Conservation (phyloP, 805 yeast genomes). For the Saccharomycopsis synnaedendra region DNA sequence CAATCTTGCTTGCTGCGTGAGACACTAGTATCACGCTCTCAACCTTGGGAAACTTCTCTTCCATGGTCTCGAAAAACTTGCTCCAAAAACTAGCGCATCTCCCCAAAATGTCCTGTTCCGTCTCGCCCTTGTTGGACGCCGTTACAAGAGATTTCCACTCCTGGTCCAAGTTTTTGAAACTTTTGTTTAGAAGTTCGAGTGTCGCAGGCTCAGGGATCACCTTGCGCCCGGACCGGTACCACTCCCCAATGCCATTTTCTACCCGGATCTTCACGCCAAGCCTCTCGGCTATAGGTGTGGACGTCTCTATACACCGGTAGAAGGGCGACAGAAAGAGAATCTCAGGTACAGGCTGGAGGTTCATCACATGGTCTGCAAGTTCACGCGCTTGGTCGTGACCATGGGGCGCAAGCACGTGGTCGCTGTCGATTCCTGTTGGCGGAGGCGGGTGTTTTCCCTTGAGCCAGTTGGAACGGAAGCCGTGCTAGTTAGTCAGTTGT, state of each 20-base stretch:
- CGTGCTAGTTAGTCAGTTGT: constrained; percentile 39
- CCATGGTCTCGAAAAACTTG: constrained; percentile 46
- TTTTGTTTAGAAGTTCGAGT: constrained; percentile 32
- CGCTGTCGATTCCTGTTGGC: constrained; percentile 87
- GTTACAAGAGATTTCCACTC: constrained; percentile 44
- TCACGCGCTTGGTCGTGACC: constrained; percentile 85
- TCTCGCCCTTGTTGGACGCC: constrained; percentile 64
- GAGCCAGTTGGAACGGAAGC: constrained; percentile 63
- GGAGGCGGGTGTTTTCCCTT: constrained; percentile 60
- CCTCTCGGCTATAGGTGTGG: constrained; percentile 51
- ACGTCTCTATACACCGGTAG: constrained; percentile 80
- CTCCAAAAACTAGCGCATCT: constrained; percentile 49
- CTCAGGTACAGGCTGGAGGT: constrained; percentile 37
- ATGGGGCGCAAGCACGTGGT: constrained; percentile 78
- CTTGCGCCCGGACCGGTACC: constrained; percentile 67
- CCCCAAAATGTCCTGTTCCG: constrained; percentile 52
- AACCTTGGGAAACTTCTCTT: constrained; percentile 43
- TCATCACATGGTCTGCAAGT: constrained; percentile 48
- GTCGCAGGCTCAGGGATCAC: constrained; percentile 63
- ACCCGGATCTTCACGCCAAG: constrained; percentile 48
- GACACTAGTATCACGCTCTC: constrained; percentile 63
- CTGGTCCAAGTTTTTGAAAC: constrained; percentile 38
- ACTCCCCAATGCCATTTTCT: constrained; percentile 86
- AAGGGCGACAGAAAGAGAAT: constrained; percentile 74
- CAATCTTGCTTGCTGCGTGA: constrained; percentile 91